Evolutionary conservation across 164 flowering plant genomes (phyloP).

Genomic region (Warburgia ugandensis): DNA sequence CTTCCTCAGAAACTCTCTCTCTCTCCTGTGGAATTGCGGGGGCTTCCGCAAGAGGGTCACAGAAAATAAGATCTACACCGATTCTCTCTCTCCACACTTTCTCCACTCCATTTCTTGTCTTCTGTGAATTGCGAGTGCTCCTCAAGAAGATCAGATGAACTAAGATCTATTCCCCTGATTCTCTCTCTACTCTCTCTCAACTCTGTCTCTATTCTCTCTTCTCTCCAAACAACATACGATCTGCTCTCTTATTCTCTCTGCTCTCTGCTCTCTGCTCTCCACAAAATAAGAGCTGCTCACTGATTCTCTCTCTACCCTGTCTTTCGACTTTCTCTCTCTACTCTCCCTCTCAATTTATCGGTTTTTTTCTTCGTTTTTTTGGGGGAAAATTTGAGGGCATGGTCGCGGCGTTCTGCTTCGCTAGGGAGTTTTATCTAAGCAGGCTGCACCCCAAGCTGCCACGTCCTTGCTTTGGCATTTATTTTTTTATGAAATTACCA

Average conservation of each 20-base stretch:
- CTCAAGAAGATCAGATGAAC: too few relatives aligned
- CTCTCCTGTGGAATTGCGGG: not conserved
- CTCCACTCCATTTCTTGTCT: too few relatives aligned
- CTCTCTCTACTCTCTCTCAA: too few relatives aligned
- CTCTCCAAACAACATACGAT: not conserved
- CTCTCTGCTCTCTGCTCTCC: not conserved
- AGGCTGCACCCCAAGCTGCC: constrained; percentile 52
- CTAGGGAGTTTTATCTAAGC: constrained; percentile 15
- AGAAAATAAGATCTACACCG: too few relatives aligned
- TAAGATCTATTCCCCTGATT: too few relatives aligned
- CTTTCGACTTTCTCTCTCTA: not conserved
- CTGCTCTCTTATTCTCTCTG: not conserved
- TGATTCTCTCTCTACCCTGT: not conserved
- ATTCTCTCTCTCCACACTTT: too few relatives aligned
- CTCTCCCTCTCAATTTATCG: not conserved
- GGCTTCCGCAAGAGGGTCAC: not conserved
- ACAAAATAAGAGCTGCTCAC: too few relatives aligned
- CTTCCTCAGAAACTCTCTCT: too few relatives aligned
- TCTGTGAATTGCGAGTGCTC: too few relatives aligned
- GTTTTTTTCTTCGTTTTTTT: too few relatives aligned
- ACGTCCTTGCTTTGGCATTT: constrained; percentile 21
- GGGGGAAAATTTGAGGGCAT: not conserved
- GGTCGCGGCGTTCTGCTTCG: constrained; percentile 24
- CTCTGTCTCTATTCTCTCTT: too few relatives aligned
- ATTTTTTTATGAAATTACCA: too few relatives aligned